Evolutionary conservation across 331 rosid genomes (phyloP).

Genomic region (Cydonia oblonga): DNA sequence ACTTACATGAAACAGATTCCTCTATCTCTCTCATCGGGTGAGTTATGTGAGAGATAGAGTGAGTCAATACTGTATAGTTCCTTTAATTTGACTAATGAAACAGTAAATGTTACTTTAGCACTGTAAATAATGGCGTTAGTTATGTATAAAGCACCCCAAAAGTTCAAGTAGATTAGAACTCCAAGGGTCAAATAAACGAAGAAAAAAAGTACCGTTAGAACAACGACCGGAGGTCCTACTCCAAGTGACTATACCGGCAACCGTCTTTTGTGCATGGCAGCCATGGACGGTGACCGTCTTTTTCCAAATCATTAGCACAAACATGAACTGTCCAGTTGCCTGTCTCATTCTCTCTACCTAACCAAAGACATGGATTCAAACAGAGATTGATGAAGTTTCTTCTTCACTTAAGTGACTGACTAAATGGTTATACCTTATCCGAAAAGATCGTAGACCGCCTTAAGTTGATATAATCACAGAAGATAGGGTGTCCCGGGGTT

Average conservation of each 20-base stretch:
- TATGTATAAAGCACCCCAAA: background rate
- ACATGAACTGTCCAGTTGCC: background rate
- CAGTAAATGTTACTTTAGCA: too few species aligned
- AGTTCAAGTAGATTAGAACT: background rate
- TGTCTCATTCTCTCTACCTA: background rate
- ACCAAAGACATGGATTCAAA: background rate
- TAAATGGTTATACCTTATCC: background rate
- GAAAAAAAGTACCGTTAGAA: background rate
- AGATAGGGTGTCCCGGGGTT: background rate
- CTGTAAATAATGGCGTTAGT: too few species aligned
- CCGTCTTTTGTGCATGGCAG: background rate
- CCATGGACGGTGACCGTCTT: background rate
- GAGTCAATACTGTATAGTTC: too few species aligned
- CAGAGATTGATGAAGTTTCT: background rate
- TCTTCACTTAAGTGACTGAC: background rate
- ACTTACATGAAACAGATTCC: too few species aligned
- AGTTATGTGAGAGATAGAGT: too few species aligned
- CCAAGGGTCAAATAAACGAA: background rate
- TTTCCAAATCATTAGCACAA: background rate
- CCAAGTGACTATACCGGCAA: background rate
- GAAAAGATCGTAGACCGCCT: background rate
- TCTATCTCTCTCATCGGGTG: too few species aligned
- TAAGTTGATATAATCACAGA: background rate
- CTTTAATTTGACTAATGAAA: too few species aligned
- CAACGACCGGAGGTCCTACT: conserved; percentile 4